Evolutionary conservation across 2,329 filamentous ascomycete species (phyloP).

Genomic region (Daldinia sp.): DNA sequence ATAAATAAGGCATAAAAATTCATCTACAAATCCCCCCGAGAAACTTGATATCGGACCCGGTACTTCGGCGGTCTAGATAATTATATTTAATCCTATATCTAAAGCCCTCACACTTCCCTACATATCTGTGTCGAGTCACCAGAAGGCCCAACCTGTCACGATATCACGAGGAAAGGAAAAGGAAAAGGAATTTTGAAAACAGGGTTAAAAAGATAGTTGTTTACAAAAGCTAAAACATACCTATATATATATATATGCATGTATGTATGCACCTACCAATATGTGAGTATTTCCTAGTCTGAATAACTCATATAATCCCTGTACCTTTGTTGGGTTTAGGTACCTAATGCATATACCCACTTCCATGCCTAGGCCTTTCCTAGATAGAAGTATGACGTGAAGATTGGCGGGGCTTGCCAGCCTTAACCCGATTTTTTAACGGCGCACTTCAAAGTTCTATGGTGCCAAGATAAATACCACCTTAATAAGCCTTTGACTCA

Average conservation of each 20-base stretch:
- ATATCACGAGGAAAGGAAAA: background rate
- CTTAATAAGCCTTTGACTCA: conserved; percentile 7
- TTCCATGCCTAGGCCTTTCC: background rate
- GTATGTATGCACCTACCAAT: conserved; percentile 6
- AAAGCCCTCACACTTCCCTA: background rate
- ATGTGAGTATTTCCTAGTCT: background rate
- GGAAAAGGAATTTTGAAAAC: background rate
- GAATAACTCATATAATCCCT: conserved; percentile 11
- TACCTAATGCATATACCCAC: background rate
- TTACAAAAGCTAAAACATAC: too few relatives aligned
- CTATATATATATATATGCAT: too few relatives aligned
- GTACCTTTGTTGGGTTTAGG: background rate
- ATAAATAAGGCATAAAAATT: conserved; percentile 36
- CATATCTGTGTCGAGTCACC: background rate
- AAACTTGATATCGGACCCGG: background rate
- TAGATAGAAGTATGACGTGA: conserved; percentile 20
- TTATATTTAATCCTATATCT: background rate
- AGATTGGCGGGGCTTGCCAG: conserved; percentile 2
- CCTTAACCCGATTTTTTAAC: background rate
- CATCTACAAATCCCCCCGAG: background rate
- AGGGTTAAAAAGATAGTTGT: background rate
- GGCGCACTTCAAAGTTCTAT: conserved; percentile 2
- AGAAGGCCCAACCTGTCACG: background rate
- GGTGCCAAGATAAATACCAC: conserved; percentile 2
- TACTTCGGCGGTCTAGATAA: background rate